Evolutionary conservation across 2,329 filamentous ascomycete species (phyloP).

Genomic region (Cyphellophora europaea): DNA sequence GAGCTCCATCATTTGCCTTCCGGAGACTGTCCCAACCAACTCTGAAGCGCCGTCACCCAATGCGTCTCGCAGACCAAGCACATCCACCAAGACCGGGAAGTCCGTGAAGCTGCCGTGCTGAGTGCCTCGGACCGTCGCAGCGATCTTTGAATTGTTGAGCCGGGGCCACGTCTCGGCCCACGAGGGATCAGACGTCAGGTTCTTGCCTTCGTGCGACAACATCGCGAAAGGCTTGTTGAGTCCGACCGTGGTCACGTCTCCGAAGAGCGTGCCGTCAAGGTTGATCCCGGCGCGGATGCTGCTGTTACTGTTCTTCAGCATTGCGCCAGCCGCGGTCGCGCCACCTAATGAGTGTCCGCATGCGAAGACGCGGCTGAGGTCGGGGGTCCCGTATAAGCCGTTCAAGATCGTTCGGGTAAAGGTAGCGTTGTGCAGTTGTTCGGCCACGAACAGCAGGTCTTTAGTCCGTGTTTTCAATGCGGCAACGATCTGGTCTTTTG

Average conservation of each 20-base stretch:
- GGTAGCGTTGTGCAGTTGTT: no score
- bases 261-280: constrained; percentile 3
- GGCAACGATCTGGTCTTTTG: no score
- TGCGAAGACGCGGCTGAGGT: neutral
- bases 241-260: neutral
- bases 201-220: constrained; percentile 3
- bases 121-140: no score
- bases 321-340: neutral
- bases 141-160: no score
- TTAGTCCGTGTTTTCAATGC: no score
- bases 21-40: no score
- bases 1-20: no score
- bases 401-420: neutral
- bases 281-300: constrained; percentile 2
- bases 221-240: constrained; percentile 3
- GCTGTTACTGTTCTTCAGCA: constrained; percentile 2
- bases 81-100: no score
- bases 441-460: no score
- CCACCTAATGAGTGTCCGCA: neutral
- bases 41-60: no score
- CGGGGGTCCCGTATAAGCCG: neutral
- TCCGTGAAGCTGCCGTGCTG: no score
- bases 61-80: no score
- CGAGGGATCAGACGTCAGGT: neutral
- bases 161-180: constrained; percentile 4